phyloP scores from a whole-genome alignment of 345 rosid genomes.

The Brassica cretica region DNA sequence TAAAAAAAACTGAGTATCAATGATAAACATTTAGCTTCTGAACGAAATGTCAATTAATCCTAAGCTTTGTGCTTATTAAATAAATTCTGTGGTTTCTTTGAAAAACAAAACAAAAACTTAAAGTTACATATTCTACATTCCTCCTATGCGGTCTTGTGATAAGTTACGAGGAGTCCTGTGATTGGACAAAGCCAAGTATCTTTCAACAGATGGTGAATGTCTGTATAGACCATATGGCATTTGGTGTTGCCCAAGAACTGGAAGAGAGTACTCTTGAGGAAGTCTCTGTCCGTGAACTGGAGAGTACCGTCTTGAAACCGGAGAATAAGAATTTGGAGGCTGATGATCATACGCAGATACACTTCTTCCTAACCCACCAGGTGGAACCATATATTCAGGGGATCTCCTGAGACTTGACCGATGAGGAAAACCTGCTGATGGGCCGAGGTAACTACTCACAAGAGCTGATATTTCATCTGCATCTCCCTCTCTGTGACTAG shows the following conservation, averaged over 20 bases:
- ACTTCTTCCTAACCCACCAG: slow-evolving; percentile 1
- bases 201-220: slow-evolving; percentile 46
- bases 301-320: slow-evolving; percentile 1
- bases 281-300: slow-evolving; percentile 20
- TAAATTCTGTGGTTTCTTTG: not conserved
- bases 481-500: slow-evolving; percentile 23
- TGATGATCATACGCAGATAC: slow-evolving; percentile 25
- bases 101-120: not conserved
- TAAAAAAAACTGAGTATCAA: slow-evolving; percentile 29
- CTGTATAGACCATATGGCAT: slow-evolving; percentile 30
- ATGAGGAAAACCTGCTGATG: slow-evolving; percentile 43
- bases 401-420: slow-evolving; percentile 42
- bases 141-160: slow-evolving; percentile 21
- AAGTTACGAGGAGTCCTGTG: not conserved
- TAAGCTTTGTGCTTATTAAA: not conserved
- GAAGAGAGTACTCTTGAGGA: slow-evolving; percentile 23
- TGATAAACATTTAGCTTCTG: slow-evolving; percentile 20
- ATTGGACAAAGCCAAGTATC: slow-evolving; percentile 47
- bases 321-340: slow-evolving; percentile 41
- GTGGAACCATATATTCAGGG: slow-evolving; percentile 40
- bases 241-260: slow-evolving; percentile 27
- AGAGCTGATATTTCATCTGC: slow-evolving; percentile 49
- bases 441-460: slow-evolving; percentile 44
- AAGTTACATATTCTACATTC: slow-evolving; percentile 20
- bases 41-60: slow-evolving; percentile 22